A percentile compares a stretch with the other conserved stretches of the same genome.
These are phyloP conservation scores for Capniomyces stellatus DNA, from an alignment of 371 early-diverging fungal species.

Conservation along the genomic window DNA sequence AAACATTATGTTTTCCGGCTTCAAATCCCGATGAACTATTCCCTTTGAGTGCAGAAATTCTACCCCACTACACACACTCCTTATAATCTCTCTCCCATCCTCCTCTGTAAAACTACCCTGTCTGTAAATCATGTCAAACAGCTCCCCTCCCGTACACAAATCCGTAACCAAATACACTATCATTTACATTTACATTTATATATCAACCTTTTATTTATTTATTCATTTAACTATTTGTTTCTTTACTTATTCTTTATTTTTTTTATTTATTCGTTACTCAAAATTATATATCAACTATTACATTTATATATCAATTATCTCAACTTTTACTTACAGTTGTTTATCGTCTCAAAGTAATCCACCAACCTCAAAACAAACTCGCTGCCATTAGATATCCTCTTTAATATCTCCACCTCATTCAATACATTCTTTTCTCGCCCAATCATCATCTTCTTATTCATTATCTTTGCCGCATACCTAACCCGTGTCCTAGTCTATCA, in stretches of 20 bases:
- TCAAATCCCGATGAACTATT: constrained; percentile 67
- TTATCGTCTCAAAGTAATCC: constrained; percentile 82
- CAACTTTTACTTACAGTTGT: too few species aligned
- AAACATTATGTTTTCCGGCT: constrained; percentile 65
- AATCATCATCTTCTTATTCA: constrained; percentile 73
- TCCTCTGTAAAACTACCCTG: constrained; percentile 50
- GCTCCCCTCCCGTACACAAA: constrained; percentile 73
- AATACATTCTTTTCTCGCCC: constrained; percentile 75
- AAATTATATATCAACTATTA: too few species aligned
- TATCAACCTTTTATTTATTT: too few species aligned
- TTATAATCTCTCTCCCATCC: constrained; percentile 52
- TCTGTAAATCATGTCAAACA: constrained; percentile 74
- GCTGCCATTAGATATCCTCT: constrained; percentile 64
- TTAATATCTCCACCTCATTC: constrained; percentile 80
- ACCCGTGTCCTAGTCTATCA: too few species aligned
- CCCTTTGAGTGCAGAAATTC: constrained; percentile 60
- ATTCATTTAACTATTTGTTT: too few species aligned
- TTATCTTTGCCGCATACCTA: constrained; percentile 77
- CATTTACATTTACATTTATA: too few species aligned
- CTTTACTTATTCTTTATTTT: too few species aligned
- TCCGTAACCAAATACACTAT: constrained; percentile 75
- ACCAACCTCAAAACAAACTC: constrained; percentile 66
- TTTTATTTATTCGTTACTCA: too few species aligned
- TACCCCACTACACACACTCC: constrained; percentile 65
- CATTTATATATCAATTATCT: too few species aligned